Base-by-base conservation (phyloP, 2,329 filamentous ascomycete species). In the Verruconis gallopava region DNA sequence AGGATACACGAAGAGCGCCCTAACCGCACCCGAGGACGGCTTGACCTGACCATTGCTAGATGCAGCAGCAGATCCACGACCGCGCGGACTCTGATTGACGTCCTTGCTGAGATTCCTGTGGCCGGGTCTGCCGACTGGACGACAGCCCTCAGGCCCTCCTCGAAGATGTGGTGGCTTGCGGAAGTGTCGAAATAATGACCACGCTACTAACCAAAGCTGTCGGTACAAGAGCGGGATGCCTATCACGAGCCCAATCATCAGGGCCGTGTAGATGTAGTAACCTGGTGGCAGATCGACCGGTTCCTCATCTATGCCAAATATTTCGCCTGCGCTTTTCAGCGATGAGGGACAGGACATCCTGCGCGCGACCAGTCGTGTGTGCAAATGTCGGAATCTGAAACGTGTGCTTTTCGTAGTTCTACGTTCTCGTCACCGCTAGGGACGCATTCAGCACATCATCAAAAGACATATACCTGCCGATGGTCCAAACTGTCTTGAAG, bases 1-100 rank as follows among this genome's bases (percentile, higher is more conserved):
- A 1, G 88, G 86, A 58, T 91, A 89, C 46, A 86, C 72, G 63
- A 78, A 79, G 40, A 93, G 66, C 43, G 81, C 82, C 57, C 85
- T 35, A n/a, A 38, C 25, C 5, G 34, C 15, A 18, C 30, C 21
- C 18, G 30, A 25, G 28, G 20, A 13, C 12, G 9, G 9, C 12
- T 20, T 22, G 6, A 20, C 17, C 1, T 30, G 22, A n/a, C 11
- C 22, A 2, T 17, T 18, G 3, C 37, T 36, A 9, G 17, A 6
- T 9, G 9, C 33, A 11, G 6, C 11, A 9, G 18, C 17, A 11
- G 9, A 15, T 6, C 12, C 21, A 9, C 32, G 35, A 6, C 33
- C 25, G 6, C 37, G 40, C 28, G 17, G 37, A n/a, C 30, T 18
- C 19, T 19, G 19, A 17, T 39, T 37, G 34, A 19, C 21, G 18